A percentile compares a stretch with the other conserved stretches of the same genome.
phyloP scores from a whole-genome alignment of 1,284 basidiomycete species.

The Laetiporus sulphureus region DNA sequence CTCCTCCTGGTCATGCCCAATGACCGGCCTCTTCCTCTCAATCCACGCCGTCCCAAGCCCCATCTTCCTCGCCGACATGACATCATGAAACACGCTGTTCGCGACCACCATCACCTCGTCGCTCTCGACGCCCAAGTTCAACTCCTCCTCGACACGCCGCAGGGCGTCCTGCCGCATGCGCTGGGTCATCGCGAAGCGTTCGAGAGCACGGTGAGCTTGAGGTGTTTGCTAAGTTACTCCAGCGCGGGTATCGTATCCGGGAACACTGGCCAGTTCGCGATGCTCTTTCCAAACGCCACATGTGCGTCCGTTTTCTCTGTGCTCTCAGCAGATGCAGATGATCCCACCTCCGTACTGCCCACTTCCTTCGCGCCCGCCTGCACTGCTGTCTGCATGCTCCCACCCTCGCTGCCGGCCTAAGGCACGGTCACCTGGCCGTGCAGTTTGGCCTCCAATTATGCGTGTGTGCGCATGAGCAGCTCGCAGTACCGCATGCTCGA shows the following conservation, averaged over 20 bases:
- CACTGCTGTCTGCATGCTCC: not conserved
- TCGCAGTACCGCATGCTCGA: constrained; percentile 55
- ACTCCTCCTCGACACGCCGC: constrained; percentile 36
- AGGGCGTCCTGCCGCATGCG: constrained; percentile 45
- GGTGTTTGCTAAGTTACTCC: constrained; percentile 47
- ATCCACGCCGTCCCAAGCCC: constrained; percentile 58
- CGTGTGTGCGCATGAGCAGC: constrained; percentile 48
- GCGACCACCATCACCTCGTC: constrained; percentile 50
- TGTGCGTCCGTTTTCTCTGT: constrained; percentile 8
- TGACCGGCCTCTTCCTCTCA: constrained; percentile 43
- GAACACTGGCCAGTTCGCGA: constrained; percentile 58
- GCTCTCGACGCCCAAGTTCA: constrained; percentile 37
- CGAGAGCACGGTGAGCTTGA: constrained; percentile 64
- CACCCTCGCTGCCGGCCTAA: constrained; percentile 7
- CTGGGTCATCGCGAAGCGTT: constrained; percentile 66
- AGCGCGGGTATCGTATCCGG: constrained; percentile 60
- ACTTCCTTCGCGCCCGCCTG: constrained; percentile 1
- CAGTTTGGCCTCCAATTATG: constrained; percentile 29
- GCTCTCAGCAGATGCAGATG: constrained; percentile 12
- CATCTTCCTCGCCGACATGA: constrained; percentile 40
- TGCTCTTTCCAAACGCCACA: constrained; percentile 47
- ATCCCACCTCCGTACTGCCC: constrained; percentile 10
- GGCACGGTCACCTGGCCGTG: constrained; percentile 14
- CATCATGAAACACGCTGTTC: constrained; percentile 38
- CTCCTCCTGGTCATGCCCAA: constrained; percentile 29